phyloP scores from a whole-genome alignment of 352 stramenopile species.

The Stephanocyclus meneghinianus region DNA sequence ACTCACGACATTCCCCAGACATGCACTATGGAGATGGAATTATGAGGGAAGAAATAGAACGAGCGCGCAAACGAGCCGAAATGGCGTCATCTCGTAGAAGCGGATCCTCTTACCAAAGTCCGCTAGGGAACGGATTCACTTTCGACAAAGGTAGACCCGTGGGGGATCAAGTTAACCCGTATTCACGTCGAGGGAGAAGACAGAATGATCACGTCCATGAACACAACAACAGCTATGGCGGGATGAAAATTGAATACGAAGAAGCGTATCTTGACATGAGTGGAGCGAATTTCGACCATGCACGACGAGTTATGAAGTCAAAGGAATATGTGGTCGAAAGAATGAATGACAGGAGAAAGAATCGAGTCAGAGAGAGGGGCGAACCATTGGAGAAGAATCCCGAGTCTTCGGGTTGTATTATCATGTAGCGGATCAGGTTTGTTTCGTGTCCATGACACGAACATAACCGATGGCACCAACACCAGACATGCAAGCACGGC shows the following conservation, averaged over 20 bases:
- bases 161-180: conserved; percentile 52
- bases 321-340: conserved; percentile 55
- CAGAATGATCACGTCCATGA: conserved; percentile 24
- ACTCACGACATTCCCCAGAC: conserved; percentile 32
- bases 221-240: conserved; percentile 20
- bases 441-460: no score
- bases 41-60: conserved; percentile 73
- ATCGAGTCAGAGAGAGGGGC: conserved; percentile 48
- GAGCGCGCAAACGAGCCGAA: conserved; percentile 55
- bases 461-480: not conserved
- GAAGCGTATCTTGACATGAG: conserved; percentile 58
- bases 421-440: conserved; percentile 17
- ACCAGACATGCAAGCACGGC: no score
- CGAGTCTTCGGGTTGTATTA: conserved; percentile 16
- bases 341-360: conserved; percentile 53
- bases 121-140: conserved; percentile 72
- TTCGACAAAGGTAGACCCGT: conserved; percentile 48
- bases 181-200: conserved; percentile 16
- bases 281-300: conserved; percentile 21
- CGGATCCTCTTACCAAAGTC: conserved; percentile 71
- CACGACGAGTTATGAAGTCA: conserved; percentile 18
- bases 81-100: conserved; percentile 40
- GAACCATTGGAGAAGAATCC: conserved; percentile 17
- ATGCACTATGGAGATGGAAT: conserved; percentile 83
- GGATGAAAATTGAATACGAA: conserved; percentile 54